A percentile compares a stretch with the other conserved stretches of the same genome.
Conservation (phyloP, 2,329 filamentous ascomycete genomes). For the Tolypocladium pustulatum region DNA sequence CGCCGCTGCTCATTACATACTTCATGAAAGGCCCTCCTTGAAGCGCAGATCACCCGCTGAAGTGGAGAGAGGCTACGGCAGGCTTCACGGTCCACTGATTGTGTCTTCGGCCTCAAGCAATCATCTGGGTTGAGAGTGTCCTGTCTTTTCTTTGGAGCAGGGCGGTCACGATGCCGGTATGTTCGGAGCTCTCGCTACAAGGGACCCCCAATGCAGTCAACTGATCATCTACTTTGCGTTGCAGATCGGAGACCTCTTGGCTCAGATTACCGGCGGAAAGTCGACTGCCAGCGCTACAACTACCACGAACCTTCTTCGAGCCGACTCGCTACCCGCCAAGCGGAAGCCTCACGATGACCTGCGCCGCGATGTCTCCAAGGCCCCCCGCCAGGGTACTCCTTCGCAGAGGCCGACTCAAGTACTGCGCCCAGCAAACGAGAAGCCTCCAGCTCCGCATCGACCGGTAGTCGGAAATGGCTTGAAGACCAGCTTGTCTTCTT, state of each 20-base stretch:
- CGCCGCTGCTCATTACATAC: not conserved
- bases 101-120: not conserved
- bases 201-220: not conserved
- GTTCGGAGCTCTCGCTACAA: not conserved
- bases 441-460: not conserved
- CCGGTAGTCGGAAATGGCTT: constrained; percentile 2
- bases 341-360: constrained; percentile 47
- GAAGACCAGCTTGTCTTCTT: constrained; percentile 9
- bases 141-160: not conserved
- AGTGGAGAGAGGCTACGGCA: not conserved
- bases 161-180: constrained; percentile 4
- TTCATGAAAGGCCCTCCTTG: not conserved
- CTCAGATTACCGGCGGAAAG: constrained; percentile 49
- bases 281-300: constrained; percentile 24
- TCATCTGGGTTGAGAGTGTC: not conserved
- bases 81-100: not conserved
- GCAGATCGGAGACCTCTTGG: constrained; percentile 28
- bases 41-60: not conserved
- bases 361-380: constrained; percentile 28
- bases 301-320: constrained; percentile 16
- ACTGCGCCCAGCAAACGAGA: not conserved
- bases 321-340: constrained; percentile 28
- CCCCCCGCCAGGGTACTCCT: constrained; percentile 20
- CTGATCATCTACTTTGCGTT: not conserved
- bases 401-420: constrained; percentile 4